A percentile compares a stretch with the other conserved stretches of the same genome.
These are phyloP conservation scores for Acidiella bohemica DNA, from an alignment of 495 filamentous ascomycete species.

Conservation along the genomic window DNA sequence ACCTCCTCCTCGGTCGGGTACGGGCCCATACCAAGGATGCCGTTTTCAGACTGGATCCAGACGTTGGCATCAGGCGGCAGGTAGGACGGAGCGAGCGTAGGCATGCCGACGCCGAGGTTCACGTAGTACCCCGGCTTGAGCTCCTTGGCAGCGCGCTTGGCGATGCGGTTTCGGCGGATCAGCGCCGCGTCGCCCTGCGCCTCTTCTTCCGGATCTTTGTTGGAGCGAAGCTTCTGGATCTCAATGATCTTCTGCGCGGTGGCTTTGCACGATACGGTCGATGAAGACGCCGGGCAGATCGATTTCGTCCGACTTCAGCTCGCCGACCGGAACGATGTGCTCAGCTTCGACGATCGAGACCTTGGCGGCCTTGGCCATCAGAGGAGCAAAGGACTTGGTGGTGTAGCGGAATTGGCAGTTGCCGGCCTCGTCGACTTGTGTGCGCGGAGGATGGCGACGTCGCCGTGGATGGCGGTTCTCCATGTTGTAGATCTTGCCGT, in stretches of 20 bases:
- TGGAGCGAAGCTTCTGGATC: slow-evolving; percentile 36
- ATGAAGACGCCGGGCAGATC: slow-evolving; percentile 52
- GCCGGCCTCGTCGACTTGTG: slow-evolving; percentile 51
- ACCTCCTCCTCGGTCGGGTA: slow-evolving; percentile 42
- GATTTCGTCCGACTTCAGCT: slow-evolving; percentile 43
- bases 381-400: slow-evolving; percentile 43
- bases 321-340: slow-evolving; percentile 47
- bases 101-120: slow-evolving; percentile 54
- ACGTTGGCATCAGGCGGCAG: slow-evolving; percentile 36
- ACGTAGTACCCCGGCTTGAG: slow-evolving; percentile 52
- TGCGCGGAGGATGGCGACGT: too few species aligned
- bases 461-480: slow-evolving; percentile 50
- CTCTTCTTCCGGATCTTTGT: slow-evolving; percentile 17
- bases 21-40: slow-evolving; percentile 48
- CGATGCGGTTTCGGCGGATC: slow-evolving; percentile 42
- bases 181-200: slow-evolving; percentile 26
- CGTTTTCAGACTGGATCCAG: slow-evolving; percentile 50
- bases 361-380: slow-evolving; percentile 51
- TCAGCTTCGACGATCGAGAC: slow-evolving; percentile 56
- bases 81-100: slow-evolving; percentile 47
- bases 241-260: slow-evolving; percentile 43
- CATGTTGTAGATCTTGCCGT: slow-evolving; percentile 46
- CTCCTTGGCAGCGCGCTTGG: slow-evolving; percentile 46
- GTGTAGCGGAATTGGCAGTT: slow-evolving; percentile 54
- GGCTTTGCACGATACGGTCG: slow-evolving; percentile 47